These are phyloP conservation scores for Spongispora temasekensis DNA, from an alignment of 1,284 basidiomycete genomes.

Conservation along the genomic window DNA sequence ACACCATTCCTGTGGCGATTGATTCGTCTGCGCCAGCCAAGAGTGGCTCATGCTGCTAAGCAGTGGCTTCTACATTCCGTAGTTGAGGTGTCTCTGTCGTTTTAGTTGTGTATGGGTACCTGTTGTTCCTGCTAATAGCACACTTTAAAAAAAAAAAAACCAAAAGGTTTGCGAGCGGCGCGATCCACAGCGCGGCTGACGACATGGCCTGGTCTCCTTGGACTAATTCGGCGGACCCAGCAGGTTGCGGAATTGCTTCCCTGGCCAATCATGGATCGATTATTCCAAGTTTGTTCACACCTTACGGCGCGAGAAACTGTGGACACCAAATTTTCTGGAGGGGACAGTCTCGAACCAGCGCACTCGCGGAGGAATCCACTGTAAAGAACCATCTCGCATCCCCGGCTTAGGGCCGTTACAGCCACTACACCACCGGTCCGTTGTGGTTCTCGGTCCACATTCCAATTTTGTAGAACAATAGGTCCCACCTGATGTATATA, in stretches of 20 bases:
- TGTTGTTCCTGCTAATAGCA: slow-evolving; percentile 25
- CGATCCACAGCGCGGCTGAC: slow-evolving; percentile 78
- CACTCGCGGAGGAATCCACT: slow-evolving; percentile 65
- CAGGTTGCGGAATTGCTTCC: slow-evolving; percentile 88
- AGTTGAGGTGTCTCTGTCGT: slow-evolving; percentile 5
- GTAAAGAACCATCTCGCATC: slow-evolving; percentile 70
- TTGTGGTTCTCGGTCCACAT: not conserved
- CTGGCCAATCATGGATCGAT: slow-evolving; percentile 78
- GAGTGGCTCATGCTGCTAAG: slow-evolving; percentile 46
- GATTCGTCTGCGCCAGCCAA: slow-evolving; percentile 41
- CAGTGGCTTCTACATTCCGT: slow-evolving; percentile 7
- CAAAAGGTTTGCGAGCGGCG: slow-evolving; percentile 78
- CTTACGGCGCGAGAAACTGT: slow-evolving; percentile 64
- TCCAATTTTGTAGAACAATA: not conserved
- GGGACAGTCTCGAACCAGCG: slow-evolving; percentile 88
- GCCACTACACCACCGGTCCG: slow-evolving; percentile 59
- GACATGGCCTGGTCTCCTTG: slow-evolving; percentile 80
- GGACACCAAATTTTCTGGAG: slow-evolving; percentile 90
- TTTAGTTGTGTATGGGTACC: slow-evolving; percentile 23
- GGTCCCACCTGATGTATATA: slow-evolving; percentile 12
- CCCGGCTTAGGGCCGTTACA: slow-evolving; percentile 77
- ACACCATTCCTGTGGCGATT: slow-evolving; percentile 74
- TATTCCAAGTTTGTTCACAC: slow-evolving; percentile 68
- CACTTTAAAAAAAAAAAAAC: slow-evolving; percentile 32
- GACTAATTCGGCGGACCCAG: slow-evolving; percentile 85